These are phyloP conservation scores for Serendipita sp. DNA, from an alignment of 768 basidiomycete species.

Conservation along the genomic window DNA sequence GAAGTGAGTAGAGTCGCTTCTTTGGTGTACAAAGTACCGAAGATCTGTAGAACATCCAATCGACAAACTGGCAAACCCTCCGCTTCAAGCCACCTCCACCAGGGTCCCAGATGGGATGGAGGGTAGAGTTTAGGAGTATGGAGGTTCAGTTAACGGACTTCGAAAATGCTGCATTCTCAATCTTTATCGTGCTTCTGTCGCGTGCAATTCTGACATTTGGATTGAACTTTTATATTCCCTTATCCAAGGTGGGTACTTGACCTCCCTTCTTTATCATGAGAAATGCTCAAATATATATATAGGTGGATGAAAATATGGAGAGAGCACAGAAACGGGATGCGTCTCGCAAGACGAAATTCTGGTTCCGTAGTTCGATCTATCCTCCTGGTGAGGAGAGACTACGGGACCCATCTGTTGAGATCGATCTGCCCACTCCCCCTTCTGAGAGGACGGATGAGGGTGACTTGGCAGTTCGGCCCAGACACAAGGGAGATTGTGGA, in stretches of 20 bases:
- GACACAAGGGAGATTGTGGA: conserved; percentile 39
- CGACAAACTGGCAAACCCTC: conserved; percentile 98
- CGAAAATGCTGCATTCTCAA: conserved; percentile 92
- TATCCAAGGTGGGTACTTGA: conserved; percentile 57
- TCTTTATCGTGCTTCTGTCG: conserved; percentile 88
- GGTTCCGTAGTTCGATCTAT: conserved; percentile 77
- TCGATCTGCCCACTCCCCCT: not conserved
- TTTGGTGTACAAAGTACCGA: not conserved
- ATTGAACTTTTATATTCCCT: conserved; percentile 90
- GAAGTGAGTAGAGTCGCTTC: conserved; percentile 39
- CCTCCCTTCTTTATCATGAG: not conserved
- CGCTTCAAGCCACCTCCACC: conserved; percentile 97
- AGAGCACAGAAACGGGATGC: conserved; percentile 78
- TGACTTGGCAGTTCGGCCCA: not conserved
- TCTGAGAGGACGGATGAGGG: not conserved
- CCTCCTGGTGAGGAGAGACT: conserved; percentile 27
- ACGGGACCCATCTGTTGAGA: not conserved
- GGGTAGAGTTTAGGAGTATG: conserved; percentile 97
- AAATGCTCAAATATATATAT: conserved; percentile 6
- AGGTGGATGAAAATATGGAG: conserved; percentile 97
- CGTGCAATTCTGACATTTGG: conserved; percentile 83
- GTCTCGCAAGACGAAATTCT: conserved; percentile 56
- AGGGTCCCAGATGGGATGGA: conserved; percentile 86
- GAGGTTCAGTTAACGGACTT: conserved; percentile 98
- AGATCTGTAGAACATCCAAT: conserved; percentile 75